Evolutionary conservation across 768 basidiomycete species (phyloP).

Genomic region (Mycena haematopus): DNA sequence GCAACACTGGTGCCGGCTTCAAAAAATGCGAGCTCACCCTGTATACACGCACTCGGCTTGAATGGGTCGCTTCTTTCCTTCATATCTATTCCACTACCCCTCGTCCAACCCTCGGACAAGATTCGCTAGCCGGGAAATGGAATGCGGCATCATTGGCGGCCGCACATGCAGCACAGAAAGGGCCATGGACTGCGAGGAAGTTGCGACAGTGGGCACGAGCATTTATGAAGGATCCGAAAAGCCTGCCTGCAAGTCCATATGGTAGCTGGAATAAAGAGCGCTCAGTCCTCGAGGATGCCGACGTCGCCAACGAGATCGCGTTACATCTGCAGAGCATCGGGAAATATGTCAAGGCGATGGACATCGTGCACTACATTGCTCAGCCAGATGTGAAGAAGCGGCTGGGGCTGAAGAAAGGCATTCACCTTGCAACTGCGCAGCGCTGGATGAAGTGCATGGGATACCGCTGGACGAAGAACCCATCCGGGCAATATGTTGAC

Average conservation of each 20-base stretch:
- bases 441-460: conserved; percentile 35
- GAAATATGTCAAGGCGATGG: not conserved
- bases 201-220: not conserved
- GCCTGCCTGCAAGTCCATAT: not conserved
- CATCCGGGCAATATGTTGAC: conserved; percentile 36
- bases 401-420: conserved; percentile 26
- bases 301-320: not conserved
- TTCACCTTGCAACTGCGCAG: conserved; percentile 35
- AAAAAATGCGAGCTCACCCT: not conserved
- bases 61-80: not conserved
- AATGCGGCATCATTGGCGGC: not conserved
- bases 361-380: not conserved
- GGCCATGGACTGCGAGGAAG: not conserved
- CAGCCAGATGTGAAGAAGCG: not conserved
- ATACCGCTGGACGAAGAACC: conserved; percentile 22
- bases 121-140: not conserved
- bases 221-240: not conserved
- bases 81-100: not conserved
- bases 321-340: not conserved
- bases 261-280: not conserved
- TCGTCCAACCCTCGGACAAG: not conserved
- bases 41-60: not conserved
- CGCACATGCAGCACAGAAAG: not conserved
- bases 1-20: not conserved
- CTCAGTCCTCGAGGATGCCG: not conserved